Evolutionary conservation across 208 protist genomes (phyloP).

Genomic region (Wallacemonas collosoma): DNA sequence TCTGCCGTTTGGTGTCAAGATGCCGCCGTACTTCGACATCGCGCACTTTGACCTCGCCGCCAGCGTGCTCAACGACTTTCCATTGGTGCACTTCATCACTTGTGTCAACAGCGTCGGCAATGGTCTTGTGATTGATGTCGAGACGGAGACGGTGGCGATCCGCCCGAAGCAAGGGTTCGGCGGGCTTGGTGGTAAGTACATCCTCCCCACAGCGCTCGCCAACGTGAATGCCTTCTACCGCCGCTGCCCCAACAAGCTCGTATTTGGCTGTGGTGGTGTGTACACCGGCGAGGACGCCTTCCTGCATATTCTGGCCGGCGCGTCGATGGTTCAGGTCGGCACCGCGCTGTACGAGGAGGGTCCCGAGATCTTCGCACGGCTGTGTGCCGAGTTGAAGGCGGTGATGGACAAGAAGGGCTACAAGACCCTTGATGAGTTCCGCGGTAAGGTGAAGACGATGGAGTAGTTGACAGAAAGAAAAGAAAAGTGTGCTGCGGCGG

Average conservation of each 20-base stretch:
- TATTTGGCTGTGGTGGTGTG: conserved; percentile 88
- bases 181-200: conserved; percentile 79
- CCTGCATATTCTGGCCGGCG: conserved; percentile 81
- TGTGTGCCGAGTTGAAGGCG: conserved; percentile 60
- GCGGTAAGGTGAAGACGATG: conserved; percentile 83
- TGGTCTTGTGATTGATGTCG: conserved; percentile 82
- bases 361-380: conserved; percentile 66
- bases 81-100: conserved; percentile 80
- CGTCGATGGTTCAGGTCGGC: conserved; percentile 87
- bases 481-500: too few relatives aligned
- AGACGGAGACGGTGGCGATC: conserved; percentile 83
- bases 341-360: conserved; percentile 84
- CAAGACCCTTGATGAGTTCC: conserved; percentile 83
- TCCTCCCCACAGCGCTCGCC: conserved; percentile 87
- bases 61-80: conserved; percentile 79
- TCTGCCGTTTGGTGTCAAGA: conserved; percentile 87
- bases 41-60: conserved; percentile 88
- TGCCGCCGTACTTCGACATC: conserved; percentile 91
- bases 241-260: conserved; percentile 74
- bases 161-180: conserved; percentile 89
- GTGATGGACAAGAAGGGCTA: conserved; percentile 90
- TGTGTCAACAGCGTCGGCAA: conserved; percentile 92
- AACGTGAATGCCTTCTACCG: conserved; percentile 90
- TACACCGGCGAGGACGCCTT: conserved; percentile 85
- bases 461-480: conserved; percentile 29